Evolutionary conservation across 805 yeast genomes (phyloP).

Genomic region (Ogataea minuta): DNA sequence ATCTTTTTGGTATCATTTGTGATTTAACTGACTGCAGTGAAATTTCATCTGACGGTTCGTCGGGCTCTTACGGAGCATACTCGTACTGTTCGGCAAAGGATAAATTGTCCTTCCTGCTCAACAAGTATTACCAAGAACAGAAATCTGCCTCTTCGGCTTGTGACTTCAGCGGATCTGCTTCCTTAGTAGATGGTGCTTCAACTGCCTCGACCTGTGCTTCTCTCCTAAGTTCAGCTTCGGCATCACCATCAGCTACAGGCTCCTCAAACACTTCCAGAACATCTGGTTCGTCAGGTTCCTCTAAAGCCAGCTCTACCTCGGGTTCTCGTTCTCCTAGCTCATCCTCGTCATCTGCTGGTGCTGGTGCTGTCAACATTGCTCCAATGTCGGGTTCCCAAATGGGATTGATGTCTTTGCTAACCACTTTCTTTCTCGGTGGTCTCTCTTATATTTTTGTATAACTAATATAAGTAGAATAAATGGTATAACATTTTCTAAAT

Average conservation of each 20-base stretch:
- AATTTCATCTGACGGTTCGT: slow-evolving; percentile 57
- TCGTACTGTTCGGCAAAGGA: slow-evolving; percentile 72
- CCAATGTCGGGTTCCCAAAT: slow-evolving; percentile 26
- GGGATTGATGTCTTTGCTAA: slow-evolving; percentile 34
- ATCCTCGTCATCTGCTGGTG: slow-evolving; percentile 31
- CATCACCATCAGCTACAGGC: slow-evolving; percentile 36
- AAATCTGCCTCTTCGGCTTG: slow-evolving; percentile 52
- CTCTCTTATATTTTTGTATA: slow-evolving; percentile 35
- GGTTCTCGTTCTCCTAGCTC: slow-evolving; percentile 17
- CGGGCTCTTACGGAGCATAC: slow-evolving; percentile 69
- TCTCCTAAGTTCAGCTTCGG: slow-evolving; percentile 44
- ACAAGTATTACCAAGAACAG: slow-evolving; percentile 57
- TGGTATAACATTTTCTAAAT: slow-evolving; percentile 2
- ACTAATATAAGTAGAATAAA: slow-evolving; percentile 3
- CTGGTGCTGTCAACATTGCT: slow-evolving; percentile 14
- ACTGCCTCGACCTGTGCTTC: slow-evolving; percentile 46
- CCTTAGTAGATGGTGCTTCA: slow-evolving; percentile 44
- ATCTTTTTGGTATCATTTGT: slow-evolving; percentile 59
- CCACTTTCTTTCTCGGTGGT: slow-evolving; percentile 45
- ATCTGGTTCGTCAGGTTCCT: slow-evolving; percentile 17
- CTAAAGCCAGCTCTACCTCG: slow-evolving; percentile 22
- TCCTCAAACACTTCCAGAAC: slow-evolving; percentile 4
- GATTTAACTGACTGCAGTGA: slow-evolving; percentile 57
- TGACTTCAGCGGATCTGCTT: slow-evolving; percentile 68
- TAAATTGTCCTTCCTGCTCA: slow-evolving; percentile 64